Evolutionary conservation across 192 early-diverging fungal genomes (phyloP).

Genomic region (Mortierella antarctica): DNA sequence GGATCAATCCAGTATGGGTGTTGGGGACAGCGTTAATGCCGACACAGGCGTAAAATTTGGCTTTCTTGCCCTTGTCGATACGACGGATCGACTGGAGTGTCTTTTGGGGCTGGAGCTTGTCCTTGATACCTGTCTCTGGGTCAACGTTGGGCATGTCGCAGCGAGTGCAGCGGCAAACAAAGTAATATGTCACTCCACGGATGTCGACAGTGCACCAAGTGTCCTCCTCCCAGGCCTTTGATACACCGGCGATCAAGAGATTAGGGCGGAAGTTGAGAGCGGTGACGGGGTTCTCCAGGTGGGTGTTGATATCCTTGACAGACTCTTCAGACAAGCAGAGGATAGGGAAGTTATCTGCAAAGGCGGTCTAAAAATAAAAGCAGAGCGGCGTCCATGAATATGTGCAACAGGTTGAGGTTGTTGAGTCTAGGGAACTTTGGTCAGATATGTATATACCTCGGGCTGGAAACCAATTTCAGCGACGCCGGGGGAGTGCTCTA

Average conservation of each 20-base stretch:
- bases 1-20: conserved; percentile 20
- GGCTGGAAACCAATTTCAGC: conserved; percentile 39
- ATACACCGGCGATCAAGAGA: conserved; percentile 64
- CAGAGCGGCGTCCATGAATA: neutral
- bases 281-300: conserved; percentile 59
- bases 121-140: conserved; percentile 60
- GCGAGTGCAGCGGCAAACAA: conserved; percentile 66
- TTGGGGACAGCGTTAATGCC: conserved; percentile 57
- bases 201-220: conserved; percentile 70
- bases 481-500: conserved; percentile 59
- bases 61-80: conserved; percentile 54
- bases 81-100: conserved; percentile 65
- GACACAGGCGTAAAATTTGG: conserved; percentile 59
- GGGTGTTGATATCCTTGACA: conserved; percentile 70
- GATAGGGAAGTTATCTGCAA: conserved; percentile 84
- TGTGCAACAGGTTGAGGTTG: neutral
- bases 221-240: conserved; percentile 76
- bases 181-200: conserved; percentile 54
- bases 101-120: conserved; percentile 62
- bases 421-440: neutral
- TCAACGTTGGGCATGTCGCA: conserved; percentile 74
- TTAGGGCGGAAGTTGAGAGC: conserved; percentile 81
- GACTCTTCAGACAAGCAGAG: conserved; percentile 70
- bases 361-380: conserved; percentile 67
- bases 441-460: conserved; percentile 14